These are phyloP conservation scores for Przewalskia tangutica DNA, from an alignment of 257 asterid genomes.

Conservation along the genomic window DNA sequence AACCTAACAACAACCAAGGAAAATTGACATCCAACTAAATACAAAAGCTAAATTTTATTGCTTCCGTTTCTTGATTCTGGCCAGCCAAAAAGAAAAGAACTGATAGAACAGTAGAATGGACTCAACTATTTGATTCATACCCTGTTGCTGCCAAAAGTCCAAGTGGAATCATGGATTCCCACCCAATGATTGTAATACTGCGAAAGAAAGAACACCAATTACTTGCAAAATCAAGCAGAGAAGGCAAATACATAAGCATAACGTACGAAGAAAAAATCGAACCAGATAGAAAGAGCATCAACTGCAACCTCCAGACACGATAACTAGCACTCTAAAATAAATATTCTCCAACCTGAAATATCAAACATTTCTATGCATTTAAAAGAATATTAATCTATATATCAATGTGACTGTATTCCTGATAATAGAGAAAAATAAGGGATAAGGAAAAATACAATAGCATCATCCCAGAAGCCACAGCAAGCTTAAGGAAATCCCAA, in stretches of 20 bases:
- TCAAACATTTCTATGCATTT: not conserved
- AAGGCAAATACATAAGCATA: not conserved
- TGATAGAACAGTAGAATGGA: not conserved
- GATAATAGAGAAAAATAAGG: not conserved
- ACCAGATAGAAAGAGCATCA: slow-evolving; percentile 62
- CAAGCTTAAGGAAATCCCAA: slow-evolving; percentile 45
- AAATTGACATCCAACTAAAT: not conserved
- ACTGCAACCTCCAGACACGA: slow-evolving; percentile 52
- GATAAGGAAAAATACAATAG: slow-evolving; percentile 28
- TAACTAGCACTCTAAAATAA: slow-evolving; percentile 44
- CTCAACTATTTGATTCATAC: slow-evolving; percentile 15
- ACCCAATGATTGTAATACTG: slow-evolving; percentile 46
- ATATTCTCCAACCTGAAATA: slow-evolving; percentile 49
- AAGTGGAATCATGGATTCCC: slow-evolving; percentile 60
- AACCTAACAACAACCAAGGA: no score
- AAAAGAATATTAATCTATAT: not conserved
- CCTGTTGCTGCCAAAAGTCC: slow-evolving; percentile 67
- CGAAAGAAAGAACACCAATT: not conserved
- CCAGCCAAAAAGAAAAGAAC: not conserved
- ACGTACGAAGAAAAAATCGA: slow-evolving; percentile 3
- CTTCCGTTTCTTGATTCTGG: not conserved
- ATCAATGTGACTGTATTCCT: not conserved
- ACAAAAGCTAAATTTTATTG: not conserved
- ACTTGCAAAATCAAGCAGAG: not conserved
- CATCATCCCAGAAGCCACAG: slow-evolving; percentile 58